A percentile compares a stretch with the other conserved stretches of the same genome.
Conservation (phyloP, 139 green algal genomes). For the Spirogloea muscicola region DNA sequence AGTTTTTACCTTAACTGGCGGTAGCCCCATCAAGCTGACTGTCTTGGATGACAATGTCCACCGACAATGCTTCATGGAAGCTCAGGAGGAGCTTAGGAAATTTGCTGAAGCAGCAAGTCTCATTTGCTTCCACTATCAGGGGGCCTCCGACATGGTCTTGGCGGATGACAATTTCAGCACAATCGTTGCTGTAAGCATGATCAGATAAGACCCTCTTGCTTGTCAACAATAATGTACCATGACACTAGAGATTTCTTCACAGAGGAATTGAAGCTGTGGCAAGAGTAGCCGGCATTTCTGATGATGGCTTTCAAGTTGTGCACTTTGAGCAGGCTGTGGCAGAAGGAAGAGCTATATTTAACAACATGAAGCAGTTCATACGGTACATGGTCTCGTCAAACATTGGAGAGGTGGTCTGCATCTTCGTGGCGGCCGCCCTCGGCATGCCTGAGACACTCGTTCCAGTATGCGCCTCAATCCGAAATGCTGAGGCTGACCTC, state of each 20-base stretch:
- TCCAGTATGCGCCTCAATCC: too few species aligned
- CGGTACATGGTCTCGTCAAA: constrained; percentile 63
- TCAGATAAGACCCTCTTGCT: neutral
- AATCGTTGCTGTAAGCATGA: constrained; percentile 48
- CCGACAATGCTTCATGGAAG: neutral
- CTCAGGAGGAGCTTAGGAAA: neutral
- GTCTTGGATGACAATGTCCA: neutral
- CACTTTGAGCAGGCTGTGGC: constrained; percentile 52
- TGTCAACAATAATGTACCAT: neutral
- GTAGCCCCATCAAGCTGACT: neutral
- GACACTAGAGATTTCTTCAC: neutral
- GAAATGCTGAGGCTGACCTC: too few species aligned
- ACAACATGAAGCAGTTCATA: constrained; percentile 65
- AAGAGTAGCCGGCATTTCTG: neutral
- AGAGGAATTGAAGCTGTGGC: neutral
- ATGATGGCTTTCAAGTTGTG: too few species aligned
- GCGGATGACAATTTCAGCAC: constrained; percentile 60
- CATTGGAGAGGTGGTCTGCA: constrained; percentile 61
- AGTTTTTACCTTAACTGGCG: too few species aligned
- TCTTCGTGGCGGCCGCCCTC: constrained; percentile 57
- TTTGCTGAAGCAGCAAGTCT: neutral
- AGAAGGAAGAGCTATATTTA: constrained; percentile 56
- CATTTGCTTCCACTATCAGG: constrained; percentile 3
- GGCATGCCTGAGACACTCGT: constrained; percentile 57
- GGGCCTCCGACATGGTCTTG: constrained; percentile 55